Evolutionary conservation across 208 protist species (phyloP), one percentile per base, ranked within the genome.

Genomic region (Trypanosoma congolense): DNA sequence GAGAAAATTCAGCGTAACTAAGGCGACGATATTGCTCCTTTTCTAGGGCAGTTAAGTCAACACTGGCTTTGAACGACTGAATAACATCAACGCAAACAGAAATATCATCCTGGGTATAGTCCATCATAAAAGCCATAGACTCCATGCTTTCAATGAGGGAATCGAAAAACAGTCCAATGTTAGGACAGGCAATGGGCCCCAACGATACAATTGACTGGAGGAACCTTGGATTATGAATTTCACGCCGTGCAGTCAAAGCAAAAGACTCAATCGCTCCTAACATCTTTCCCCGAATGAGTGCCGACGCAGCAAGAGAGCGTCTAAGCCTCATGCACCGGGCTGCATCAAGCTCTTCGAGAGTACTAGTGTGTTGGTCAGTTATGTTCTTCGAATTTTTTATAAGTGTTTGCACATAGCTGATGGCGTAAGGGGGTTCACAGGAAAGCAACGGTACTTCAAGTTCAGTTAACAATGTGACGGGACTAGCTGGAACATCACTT

Each of bases 21-120:
- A 90, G 55, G 29, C 60, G 49, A 14, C 42, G 21, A 21, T 45
- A 33, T 59, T 65, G 42, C 14, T 73, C 40, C n/a, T 59, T 51
- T 40, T 31, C 47, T 31, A 58, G 65, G 12, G 19, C n/a, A 29
- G 12, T 29, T 18, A 61, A 46, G 28, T 55, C 54, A 9, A 70
- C 53, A 31, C 73, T 56, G n/a, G 65, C 52, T 5, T 70, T 69
- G 19, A 86, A 61, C 3, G 68, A 57, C 54, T 73, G 54, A 67
- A 87, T 78, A 25, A 90, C 57, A 38, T 90, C 79, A 6, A 80
- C 42, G 57, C 69, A 90, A 33, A 74, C 76, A 25, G 61, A 53
- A 28, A 73, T 52, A 16, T 61, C 62, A 19, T 21, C 41, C 28
- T 19, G 19, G 35, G 62, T 50, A 40, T 46, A 56, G 33, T 43